Base-by-base conservation (phyloP, 164 flowering plant genomes). In the Houttuynia cordata region DNA sequence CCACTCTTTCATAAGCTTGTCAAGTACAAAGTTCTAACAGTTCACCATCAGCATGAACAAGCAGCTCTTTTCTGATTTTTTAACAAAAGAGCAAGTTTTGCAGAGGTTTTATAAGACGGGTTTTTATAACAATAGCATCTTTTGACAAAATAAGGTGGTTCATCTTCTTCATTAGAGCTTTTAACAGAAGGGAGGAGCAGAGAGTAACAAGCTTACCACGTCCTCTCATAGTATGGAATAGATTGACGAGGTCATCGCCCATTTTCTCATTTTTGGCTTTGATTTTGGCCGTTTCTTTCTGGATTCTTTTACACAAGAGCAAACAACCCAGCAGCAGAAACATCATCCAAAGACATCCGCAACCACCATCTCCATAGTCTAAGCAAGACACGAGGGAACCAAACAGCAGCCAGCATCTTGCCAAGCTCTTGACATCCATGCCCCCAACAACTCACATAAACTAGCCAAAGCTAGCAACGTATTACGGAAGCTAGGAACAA, bases 301-400 rank as follows among this genome's bases (percentile, higher is more conserved):
- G 58, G 51, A 15, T 51, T 37, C 41, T 40, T 55, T 52, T 30
- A 45, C 49, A 8, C 62, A 58, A 58, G 37, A 20, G 24, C 57
- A 10, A 45, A 45, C 57, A 37, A 21, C 60, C 53, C 67, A 59
- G 21, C 18, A 64, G 57, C 61, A 49, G 57, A 56, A 65, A 21
- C 37, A 51, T 61, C 47, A 65, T 24, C 67, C 61, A 65, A 18
- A 52, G 13, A 37, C 25, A 58, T 13, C 62, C 40, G n/a, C 42
- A 50, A 50, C 58, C 24, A 55, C 45, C 49, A 45, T 45, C 49
- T 45, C 34, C 61, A 41, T 39, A 17, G 12, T 63, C 66, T 8
- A 51, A 12, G 23, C 56, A 65, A 51, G 67, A 58, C 9, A 58
- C 21, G n/a, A 65, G 51, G 17, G 62, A 58, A 22, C 58, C 62